Evolutionary conservation across 345 rosid genomes (phyloP), one percentile per base, ranked within the genome.

Genomic region (Chamaenerion angustifolium): DNA sequence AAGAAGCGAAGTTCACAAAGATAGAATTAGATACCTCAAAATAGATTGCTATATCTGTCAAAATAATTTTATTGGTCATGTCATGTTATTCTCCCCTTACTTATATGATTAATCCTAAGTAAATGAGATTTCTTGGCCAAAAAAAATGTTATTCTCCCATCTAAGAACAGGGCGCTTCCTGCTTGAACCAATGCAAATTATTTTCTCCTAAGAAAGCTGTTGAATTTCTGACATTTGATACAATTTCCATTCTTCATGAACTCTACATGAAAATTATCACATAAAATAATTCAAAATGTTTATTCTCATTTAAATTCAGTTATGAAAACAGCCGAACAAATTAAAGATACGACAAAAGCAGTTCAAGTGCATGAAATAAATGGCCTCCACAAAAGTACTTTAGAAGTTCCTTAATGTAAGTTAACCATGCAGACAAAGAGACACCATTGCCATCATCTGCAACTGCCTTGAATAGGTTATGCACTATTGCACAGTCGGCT

Each of bases 111-210:
- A n/a, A n/a, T n/a, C n/a, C n/a, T n/a, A n/a, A n/a, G n/a, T n/a
- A n/a, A n/a, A n/a, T n/a, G n/a, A n/a, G n/a, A n/a, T n/a, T 86
- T 57, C 98, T 94, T 0, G 98, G 98, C 98, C 95, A n/a, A n/a
- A n/a, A n/a, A n/a, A n/a, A 90, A 81, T 79, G 63, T 81, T 80
- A 60, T 81, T 83, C 59, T 81, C 92, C 98, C 98, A 90, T 60
- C 79, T 86, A 46, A 90, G 77, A 63, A 86, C 98, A 46, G 98
- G 96, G 46, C 72, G 78, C 65, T 90, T 90, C 73, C 76, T 73
- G 79, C 83, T 75, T 55, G 94, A 66, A 52, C 76, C 98, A 57
- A 80, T 61, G 70, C 95, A 90, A 64, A 86, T 69, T 52, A 90
- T 69, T 67, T 69, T 73, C 77, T 90, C 98, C 44, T 63, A 57